Conservation (phyloP, 108 stramenopile species). For the Nitzschia palea region DNA sequence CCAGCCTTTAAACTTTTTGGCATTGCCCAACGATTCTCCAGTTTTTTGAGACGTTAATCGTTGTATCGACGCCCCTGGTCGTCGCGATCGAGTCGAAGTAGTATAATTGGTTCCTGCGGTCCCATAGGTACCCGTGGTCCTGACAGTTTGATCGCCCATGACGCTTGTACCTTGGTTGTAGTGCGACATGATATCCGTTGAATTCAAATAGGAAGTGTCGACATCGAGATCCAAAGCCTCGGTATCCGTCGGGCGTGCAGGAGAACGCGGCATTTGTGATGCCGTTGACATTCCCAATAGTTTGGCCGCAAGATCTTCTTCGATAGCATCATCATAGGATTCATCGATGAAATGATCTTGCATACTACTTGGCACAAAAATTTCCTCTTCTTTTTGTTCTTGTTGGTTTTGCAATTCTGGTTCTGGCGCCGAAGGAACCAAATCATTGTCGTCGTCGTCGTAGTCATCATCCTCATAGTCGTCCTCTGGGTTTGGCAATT, state of each 20-base stretch:
- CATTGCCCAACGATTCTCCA: constrained; percentile 35
- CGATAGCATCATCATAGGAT: constrained; percentile 1
- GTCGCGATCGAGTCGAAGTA: constrained; percentile 52
- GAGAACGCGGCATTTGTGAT: neutral
- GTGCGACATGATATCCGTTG: constrained; percentile 31
- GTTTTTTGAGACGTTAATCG: constrained; percentile 39
- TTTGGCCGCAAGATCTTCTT: constrained; percentile 13
- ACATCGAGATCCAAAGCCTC: constrained; percentile 30
- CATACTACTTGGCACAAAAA: no score
- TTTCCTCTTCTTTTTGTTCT: constrained; percentile 19
- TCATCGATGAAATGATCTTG: neutral
- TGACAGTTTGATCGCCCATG: constrained; percentile 32
- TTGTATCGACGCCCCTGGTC: constrained; percentile 66
- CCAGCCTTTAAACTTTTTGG: constrained; percentile 60
- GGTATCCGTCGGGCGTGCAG: neutral
- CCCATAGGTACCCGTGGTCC: constrained; percentile 35
- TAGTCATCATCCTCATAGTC: neutral
- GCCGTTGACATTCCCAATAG: constrained; percentile 9
- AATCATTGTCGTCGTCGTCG: neutral
- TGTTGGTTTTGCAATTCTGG: neutral
- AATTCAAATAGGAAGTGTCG: constrained; percentile 37
- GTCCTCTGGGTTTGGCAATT: no score
- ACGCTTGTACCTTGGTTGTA: constrained; percentile 2
- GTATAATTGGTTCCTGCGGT: constrained; percentile 39
- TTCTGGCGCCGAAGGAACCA: neutral